Base-by-base conservation (phyloP, 441 rosid genomes). In the Mallotus japonicus region DNA sequence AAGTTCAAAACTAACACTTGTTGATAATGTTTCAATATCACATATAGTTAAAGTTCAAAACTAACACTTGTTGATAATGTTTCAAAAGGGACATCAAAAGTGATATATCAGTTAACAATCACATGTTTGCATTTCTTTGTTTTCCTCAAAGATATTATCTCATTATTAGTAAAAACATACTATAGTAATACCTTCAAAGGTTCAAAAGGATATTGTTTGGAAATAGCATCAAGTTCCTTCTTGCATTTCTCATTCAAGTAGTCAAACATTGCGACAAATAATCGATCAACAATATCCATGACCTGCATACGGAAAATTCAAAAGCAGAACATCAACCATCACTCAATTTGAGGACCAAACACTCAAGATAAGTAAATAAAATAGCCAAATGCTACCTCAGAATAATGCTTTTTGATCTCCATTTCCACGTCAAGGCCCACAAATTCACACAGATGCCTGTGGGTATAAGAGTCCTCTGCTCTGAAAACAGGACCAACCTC, bases 341-440 rank as follows among this genome's bases (percentile, higher is more conserved):
- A 16, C 13, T 24, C 42, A 17, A 19, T 56, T 44, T 65, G 62
- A 55, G 67, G 34, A 53, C 51, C 8, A 53, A 15, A 16, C 0
- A 12, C 11, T 19, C 44, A 56, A 15, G 32, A 28, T 28, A 34
- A 65, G 67, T 51, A 70, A 62, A 69, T 46, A 71, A 73, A 58
- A 51, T 22, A 69, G 74, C 19, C 32, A 66, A 74, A 70, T 44
- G 67, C 28, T 75, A 92, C 98, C 95, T 95, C 99, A 59, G 82
- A 85, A 62, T 95, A 95, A 78, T 91, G 95, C 58, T 75, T 83
- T 61, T 79, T 85, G 53, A 95, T 95, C 85, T 90, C 97, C 97
- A 94, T 89, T 78, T 94, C 99, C 59, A 82, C 86, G 84, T 92
- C 97, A 80, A 92, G 95, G 59, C 97, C 95, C 0, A 88, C 85